phyloP scores from a whole-genome alignment of 2,329 filamentous ascomycete genomes.

The Fusarium musae region DNA sequence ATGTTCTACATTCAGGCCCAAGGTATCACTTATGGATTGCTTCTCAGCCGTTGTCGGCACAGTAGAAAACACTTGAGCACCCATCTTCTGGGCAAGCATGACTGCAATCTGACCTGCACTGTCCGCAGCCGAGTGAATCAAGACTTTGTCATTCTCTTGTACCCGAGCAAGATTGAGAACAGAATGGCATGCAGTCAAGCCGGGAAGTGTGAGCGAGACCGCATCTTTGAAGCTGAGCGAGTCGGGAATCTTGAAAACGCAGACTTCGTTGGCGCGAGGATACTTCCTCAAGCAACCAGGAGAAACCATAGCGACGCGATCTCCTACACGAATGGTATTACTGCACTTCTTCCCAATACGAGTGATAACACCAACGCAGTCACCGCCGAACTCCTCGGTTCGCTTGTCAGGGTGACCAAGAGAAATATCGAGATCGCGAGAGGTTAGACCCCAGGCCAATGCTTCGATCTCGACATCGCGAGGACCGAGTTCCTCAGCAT shows the following conservation, averaged over 20 bases:
- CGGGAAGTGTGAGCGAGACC: fast-evolving
- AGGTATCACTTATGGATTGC: fast-evolving
- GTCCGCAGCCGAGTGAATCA: not conserved
- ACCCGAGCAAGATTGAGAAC: not conserved
- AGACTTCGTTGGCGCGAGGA: not conserved
- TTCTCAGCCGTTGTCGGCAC: not conserved
- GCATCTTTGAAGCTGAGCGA: not conserved
- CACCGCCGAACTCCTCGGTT: not conserved
- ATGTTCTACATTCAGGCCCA: fast-evolving
- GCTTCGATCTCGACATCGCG: not conserved
- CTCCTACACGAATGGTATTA: not conserved
- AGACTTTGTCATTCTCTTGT: not conserved
- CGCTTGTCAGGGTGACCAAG: not conserved
- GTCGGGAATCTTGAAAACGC: not conserved
- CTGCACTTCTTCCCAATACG: not conserved
- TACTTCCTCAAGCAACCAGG: not conserved
- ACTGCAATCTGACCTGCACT: not conserved
- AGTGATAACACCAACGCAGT: not conserved
- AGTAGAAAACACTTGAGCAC: fast-evolving
- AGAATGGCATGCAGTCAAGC: not conserved
- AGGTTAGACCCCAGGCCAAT: not conserved
- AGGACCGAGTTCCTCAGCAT: not conserved
- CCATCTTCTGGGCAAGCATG: not conserved
- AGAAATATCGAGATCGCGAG: not conserved
- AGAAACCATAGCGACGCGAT: not conserved